Evolutionary conservation across 257 asterid genomes (phyloP).

Genomic region (Misopates orontium): DNA sequence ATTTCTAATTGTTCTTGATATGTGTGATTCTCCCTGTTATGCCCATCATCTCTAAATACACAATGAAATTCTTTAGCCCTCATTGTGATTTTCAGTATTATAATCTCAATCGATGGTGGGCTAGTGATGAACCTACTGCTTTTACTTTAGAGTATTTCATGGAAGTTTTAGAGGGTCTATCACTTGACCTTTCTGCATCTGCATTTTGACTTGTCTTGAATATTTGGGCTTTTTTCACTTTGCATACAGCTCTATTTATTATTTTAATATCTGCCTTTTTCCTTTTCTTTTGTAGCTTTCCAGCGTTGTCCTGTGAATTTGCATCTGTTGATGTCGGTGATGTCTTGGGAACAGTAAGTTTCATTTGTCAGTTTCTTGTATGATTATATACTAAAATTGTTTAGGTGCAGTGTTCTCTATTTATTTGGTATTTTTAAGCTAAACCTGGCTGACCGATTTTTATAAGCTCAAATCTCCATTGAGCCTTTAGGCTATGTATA

Average conservation of each 20-base stretch:
- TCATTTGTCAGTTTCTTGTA: conserved; percentile 17
- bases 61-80: conserved; percentile 1
- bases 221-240: background rate
- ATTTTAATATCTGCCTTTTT: conserved; percentile 2
- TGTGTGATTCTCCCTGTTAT: conserved; percentile 19
- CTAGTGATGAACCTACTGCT: background rate
- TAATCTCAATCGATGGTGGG: background rate
- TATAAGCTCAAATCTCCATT: conserved; percentile 9
- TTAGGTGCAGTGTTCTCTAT: conserved; percentile 1
- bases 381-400: background rate
- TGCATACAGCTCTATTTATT: background rate
- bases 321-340: conserved; percentile 96
- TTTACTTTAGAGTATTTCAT: too few species aligned
- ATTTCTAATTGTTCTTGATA: conserved; percentile 9
- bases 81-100: conserved; percentile 5
- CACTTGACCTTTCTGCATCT: too few species aligned
- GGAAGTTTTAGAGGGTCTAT: too few species aligned
- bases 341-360: conserved; percentile 94
- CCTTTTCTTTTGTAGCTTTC: conserved; percentile 58
- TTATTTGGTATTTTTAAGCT: conserved; percentile 14
- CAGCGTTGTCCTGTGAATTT: conserved; percentile 95
- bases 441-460: background rate
- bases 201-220: too few species aligned
- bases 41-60: background rate
- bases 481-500: conserved; percentile 8